phyloP scores from a whole-genome alignment of 495 filamentous ascomycete genomes.

The Penicillium fimorum region DNA sequence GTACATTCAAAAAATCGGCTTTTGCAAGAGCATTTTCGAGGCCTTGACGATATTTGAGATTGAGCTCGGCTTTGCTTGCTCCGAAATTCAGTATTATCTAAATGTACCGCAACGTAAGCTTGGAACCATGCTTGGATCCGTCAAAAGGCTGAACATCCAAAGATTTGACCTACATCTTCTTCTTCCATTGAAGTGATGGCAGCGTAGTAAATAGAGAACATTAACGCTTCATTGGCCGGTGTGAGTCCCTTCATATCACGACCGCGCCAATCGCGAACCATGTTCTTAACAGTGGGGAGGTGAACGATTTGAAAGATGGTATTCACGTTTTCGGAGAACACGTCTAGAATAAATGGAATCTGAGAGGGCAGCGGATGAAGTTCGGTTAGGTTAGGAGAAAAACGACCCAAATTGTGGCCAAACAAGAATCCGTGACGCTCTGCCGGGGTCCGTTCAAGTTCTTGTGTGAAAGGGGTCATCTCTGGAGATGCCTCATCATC shows the following conservation, averaged over 20 bases:
- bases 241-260: conserved; percentile 33
- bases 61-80: conserved; percentile 49
- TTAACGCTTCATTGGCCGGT: conserved; percentile 52
- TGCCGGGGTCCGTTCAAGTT: conserved; percentile 41
- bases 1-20: conserved; percentile 49
- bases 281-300: conserved; percentile 49
- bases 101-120: neutral
- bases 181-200: conserved; percentile 58
- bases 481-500: conserved; percentile 37
- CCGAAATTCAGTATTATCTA: conserved; percentile 50
- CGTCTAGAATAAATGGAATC: conserved; percentile 49
- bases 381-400: conserved; percentile 34
- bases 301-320: conserved; percentile 49
- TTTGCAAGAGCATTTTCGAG: conserved; percentile 54
- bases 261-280: conserved; percentile 40
- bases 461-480: conserved; percentile 33
- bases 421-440: conserved; percentile 57
- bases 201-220: conserved; percentile 62
- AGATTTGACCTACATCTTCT: conserved; percentile 35
- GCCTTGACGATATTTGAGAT: conserved; percentile 52
- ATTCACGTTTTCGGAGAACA: conserved; percentile 56
- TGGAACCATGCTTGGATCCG: neutral
- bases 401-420: conserved; percentile 39
- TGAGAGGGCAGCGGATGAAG: conserved; percentile 54
- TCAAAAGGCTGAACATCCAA: neutral